Conservation (phyloP, 2,329 filamentous ascomycete species). For the Polytolypa hystricis region DNA sequence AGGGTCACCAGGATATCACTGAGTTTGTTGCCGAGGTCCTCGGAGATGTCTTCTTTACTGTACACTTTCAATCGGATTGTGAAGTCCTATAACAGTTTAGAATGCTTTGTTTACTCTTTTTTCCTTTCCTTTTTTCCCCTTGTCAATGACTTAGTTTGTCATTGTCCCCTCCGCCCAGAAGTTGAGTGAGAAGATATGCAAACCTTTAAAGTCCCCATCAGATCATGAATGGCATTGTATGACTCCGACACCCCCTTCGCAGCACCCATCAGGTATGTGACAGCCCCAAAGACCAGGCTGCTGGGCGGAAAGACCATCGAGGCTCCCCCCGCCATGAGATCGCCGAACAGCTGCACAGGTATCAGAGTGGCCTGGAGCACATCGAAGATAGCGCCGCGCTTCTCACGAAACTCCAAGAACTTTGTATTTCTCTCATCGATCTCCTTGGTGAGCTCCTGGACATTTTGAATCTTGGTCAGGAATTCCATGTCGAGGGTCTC, state of each 20-base stretch:
- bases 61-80: conserved; percentile 35
- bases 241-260: conserved; percentile 35
- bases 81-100: conserved; percentile 25
- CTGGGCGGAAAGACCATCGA: conserved; percentile 32
- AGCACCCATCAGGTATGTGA: conserved; percentile 32
- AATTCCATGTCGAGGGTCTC: conserved; percentile 8
- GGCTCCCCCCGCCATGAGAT: conserved; percentile 27
- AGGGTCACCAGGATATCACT: conserved; percentile 34
- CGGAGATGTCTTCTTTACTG: conserved; percentile 28
- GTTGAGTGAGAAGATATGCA: not conserved
- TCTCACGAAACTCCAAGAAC: conserved; percentile 29
- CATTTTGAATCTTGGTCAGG: conserved; percentile 16
- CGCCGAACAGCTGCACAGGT: conserved; percentile 33
- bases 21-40: conserved; percentile 30
- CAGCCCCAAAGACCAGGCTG: conserved; percentile 34
- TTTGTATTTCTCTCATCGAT: conserved; percentile 27
- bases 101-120: not conserved
- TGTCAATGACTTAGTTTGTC: not conserved
- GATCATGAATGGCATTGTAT: conserved; percentile 37
- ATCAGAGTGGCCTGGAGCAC: conserved; percentile 16
- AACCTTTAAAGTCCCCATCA: conserved; percentile 30
- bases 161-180: not conserved
- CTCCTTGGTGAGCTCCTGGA: conserved; percentile 23
- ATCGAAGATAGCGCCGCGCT: conserved; percentile 25
- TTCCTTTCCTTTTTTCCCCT: not conserved